Evolutionary conservation across 1,284 basidiomycete genomes (phyloP), one percentile per base, ranked within the genome.

Genomic region (Ceratobasidium sp.): DNA sequence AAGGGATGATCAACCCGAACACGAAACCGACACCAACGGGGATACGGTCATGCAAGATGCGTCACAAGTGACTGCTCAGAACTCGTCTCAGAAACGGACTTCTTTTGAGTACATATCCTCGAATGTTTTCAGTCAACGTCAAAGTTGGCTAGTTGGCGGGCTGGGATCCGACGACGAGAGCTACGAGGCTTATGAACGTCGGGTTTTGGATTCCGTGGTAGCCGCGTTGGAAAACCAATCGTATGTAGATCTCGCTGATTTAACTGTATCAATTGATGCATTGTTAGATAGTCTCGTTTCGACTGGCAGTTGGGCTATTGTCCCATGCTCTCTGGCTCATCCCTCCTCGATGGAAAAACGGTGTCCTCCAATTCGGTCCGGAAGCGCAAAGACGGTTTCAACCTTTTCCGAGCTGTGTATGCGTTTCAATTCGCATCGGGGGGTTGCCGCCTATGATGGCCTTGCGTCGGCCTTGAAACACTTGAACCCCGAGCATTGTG

Each of bases 11-110:
- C 41, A 44, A 44, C 23, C 52, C n/a, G 50, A 46, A 9, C 27
- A 52, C 4, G 8, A 21, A 46, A 21, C 44, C 11, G 59, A 62
- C 21, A 21, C 6, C 4, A 14, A 62, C 14, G 59, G 59, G 7
- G 59, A 62, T 52, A 46, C 50, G 29, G 47, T 62, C 21, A 62
- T 62, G 59, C 59, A 41, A 52, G 59, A 62, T 29, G 47, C 29
- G 11, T 25, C 47, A 6, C 47, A 33, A n/a, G 46, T 52, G 7
- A 30, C 25, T 33, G 29, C n/a, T 23, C 11, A 50, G 14, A 1
- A 49, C 19, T 1, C 39, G n/a, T 7, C 33, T 16, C 27, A 39
- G 33, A 50, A 62, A 23, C 11, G 33, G 23, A 30, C 21, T 4
- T 50, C 47, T 4, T 62, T 39, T 52, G 59, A 62, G 13, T 29